Percentiles rank a stretch among this genome's conserved stretches.
Conservation (phyloP, 345 rosid genomes). For the Diplotaxis tenuifolia region DNA sequence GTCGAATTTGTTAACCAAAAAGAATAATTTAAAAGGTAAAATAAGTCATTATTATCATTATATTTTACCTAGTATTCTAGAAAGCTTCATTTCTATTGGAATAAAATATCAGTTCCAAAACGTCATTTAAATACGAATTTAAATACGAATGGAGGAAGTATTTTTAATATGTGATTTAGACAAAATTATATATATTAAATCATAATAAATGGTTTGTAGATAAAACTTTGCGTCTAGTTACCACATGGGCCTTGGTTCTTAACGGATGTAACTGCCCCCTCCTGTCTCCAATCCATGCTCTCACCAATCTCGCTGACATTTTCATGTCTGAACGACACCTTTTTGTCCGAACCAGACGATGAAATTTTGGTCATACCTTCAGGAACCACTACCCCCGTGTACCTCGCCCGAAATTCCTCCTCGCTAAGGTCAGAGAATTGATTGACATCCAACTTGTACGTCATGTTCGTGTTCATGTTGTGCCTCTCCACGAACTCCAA, state of each 20-base stretch:
- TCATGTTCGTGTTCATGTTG: conserved; percentile 30
- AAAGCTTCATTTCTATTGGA: too few relatives aligned
- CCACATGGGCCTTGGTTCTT: conserved; percentile 50
- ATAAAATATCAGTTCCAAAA: too few relatives aligned
- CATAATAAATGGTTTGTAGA: too few relatives aligned
- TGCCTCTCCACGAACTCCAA: conserved; percentile 40
- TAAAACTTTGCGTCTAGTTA: conserved; percentile 8
- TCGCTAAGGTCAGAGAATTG: background rate
- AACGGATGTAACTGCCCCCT: conserved; percentile 45
- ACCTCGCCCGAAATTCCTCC: background rate
- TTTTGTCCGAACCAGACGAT: background rate
- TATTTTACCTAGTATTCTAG: too few relatives aligned
- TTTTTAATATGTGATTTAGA: too few relatives aligned
- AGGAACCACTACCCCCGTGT: background rate
- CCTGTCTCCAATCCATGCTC: conserved; percentile 44
- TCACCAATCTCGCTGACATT: conserved; percentile 31
- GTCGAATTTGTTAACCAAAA: too few relatives aligned
- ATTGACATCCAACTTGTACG: background rate
- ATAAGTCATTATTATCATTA: too few relatives aligned
- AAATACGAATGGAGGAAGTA: too few relatives aligned
- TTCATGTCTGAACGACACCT: background rate
- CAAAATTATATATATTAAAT: too few relatives aligned
- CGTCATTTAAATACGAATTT: too few relatives aligned
- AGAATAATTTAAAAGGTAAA: too few relatives aligned
- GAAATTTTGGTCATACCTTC: background rate